These are phyloP conservation scores for Trypanosoma theileri DNA, from an alignment of 208 protist species.

Conservation along the genomic window DNA sequence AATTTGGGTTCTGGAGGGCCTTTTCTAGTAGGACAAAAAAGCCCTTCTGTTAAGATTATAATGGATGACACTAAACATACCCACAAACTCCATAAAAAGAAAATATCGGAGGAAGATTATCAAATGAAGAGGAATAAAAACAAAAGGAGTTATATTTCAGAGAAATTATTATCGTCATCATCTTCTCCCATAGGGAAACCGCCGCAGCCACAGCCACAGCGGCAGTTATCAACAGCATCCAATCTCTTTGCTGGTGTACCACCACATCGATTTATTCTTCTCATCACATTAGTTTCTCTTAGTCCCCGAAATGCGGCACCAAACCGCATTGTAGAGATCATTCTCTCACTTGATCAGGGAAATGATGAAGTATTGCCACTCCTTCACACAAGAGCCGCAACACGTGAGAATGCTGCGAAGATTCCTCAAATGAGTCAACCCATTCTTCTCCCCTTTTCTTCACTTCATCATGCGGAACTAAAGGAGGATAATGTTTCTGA, in stretches of 20 bases:
- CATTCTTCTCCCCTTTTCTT: conserved; percentile 6
- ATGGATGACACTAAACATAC: too few species aligned
- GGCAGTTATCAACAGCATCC: too few species aligned
- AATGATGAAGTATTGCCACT: neutral
- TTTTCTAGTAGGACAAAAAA: too few species aligned
- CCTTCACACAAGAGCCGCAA: neutral
- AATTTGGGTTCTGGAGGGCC: too few species aligned
- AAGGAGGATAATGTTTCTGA: neutral
- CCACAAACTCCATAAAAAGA: too few species aligned
- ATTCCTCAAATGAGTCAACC: conserved; percentile 14
- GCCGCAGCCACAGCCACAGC: neutral
- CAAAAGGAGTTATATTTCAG: neutral
- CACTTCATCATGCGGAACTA: neutral
- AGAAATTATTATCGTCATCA: neutral
- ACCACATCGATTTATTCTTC: too few species aligned
- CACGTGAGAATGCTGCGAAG: conserved; percentile 9
- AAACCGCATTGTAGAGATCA: conserved; percentile 1
- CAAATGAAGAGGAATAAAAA: neutral
- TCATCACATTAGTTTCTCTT: too few species aligned
- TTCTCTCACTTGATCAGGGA: neutral
- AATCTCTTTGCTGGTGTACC: too few species aligned
- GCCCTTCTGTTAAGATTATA: too few species aligned
- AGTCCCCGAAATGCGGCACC: neutral
- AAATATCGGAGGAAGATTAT: neutral
- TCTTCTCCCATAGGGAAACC: neutral